Conservation (phyloP, 305 asterid species). For the Petunia hybrid region DNA sequence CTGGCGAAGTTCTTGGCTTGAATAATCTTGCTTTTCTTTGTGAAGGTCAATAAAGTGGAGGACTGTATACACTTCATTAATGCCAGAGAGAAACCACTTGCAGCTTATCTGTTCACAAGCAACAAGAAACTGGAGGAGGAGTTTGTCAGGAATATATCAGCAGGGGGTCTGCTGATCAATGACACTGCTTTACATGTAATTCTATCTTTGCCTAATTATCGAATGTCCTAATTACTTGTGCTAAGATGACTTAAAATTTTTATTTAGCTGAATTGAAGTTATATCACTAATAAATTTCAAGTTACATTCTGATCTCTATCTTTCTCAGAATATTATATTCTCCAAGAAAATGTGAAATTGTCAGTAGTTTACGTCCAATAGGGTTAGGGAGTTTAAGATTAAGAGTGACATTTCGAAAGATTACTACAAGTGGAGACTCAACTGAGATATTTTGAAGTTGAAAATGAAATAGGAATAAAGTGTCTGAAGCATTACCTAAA, state of each 20-base stretch:
- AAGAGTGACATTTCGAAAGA: background rate
- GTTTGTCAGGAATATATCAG: constrained; percentile 64
- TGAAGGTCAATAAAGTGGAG: constrained; percentile 73
- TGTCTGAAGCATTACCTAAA: constrained; percentile 1
- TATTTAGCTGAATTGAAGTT: constrained; percentile 4
- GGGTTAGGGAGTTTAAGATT: background rate
- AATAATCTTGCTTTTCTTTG: constrained; percentile 22
- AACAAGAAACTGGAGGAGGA: constrained; percentile 78
- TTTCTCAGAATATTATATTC: constrained; percentile 21
- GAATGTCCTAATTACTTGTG: background rate
- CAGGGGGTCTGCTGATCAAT: constrained; percentile 77
- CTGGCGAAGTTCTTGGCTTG: constrained; percentile 12
- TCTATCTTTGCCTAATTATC: constrained; percentile 6
- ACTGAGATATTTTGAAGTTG: constrained; percentile 8
- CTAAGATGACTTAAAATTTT: constrained; percentile 20
- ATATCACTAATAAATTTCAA: background rate
- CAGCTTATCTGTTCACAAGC: constrained; percentile 82
- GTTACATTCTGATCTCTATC: background rate
- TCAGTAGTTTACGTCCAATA: background rate
- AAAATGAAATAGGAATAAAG: constrained; percentile 3
- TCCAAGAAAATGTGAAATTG: constrained; percentile 27
- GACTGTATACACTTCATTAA: constrained; percentile 63
- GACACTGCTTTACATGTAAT: constrained; percentile 80
- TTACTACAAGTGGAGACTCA: background rate
- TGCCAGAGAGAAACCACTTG: constrained; percentile 87